phyloP scores from a whole-genome alignment of 257 asterid genomes.

The Henckelia pumila region DNA sequence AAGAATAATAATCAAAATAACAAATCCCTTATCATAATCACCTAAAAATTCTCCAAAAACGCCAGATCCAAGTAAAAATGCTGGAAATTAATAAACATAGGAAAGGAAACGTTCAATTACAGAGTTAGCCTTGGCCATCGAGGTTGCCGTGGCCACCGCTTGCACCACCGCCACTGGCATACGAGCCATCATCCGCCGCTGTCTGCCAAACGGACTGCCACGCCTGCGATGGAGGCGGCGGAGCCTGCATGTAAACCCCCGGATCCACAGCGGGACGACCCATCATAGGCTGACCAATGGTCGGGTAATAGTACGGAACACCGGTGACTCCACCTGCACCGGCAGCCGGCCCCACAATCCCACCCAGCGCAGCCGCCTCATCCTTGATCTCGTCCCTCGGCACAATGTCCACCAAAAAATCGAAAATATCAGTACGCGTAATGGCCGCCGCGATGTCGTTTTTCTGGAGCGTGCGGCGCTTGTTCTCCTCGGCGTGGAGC shows the following conservation, averaged over 20 bases:
- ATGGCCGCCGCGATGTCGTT: constrained; percentile 91
- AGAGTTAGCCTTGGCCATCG: constrained; percentile 64
- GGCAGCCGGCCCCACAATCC: constrained; percentile 37
- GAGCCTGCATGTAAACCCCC: constrained; percentile 50
- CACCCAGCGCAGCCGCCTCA: constrained; percentile 51
- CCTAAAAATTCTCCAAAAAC: not conserved
- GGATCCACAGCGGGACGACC: constrained; percentile 82
- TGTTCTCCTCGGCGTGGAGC: constrained; percentile 96
- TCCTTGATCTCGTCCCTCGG: constrained; percentile 89
- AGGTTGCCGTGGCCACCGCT: constrained; percentile 60
- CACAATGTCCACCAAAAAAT: constrained; percentile 82
- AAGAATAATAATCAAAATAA: not conserved
- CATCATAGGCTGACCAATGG: constrained; percentile 81
- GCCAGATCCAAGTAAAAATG: constrained; percentile 25
- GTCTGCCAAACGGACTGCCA: constrained; percentile 89
- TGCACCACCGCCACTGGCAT: constrained; percentile 48
- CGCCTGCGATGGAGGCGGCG: constrained; percentile 73
- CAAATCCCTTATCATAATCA: not conserved
- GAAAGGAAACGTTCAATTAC: not conserved
- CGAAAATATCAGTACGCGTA: constrained; percentile 85
- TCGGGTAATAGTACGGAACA: constrained; percentile 74
- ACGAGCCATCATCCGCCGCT: constrained; percentile 52
- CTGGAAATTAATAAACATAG: not conserved
- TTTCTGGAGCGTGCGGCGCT: constrained; percentile 85
- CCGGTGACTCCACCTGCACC: constrained; percentile 71